Evolutionary conservation across 352 stramenopile genomes (phyloP), one percentile per base, ranked within the genome.

Genomic region (Pythium volutum): DNA sequence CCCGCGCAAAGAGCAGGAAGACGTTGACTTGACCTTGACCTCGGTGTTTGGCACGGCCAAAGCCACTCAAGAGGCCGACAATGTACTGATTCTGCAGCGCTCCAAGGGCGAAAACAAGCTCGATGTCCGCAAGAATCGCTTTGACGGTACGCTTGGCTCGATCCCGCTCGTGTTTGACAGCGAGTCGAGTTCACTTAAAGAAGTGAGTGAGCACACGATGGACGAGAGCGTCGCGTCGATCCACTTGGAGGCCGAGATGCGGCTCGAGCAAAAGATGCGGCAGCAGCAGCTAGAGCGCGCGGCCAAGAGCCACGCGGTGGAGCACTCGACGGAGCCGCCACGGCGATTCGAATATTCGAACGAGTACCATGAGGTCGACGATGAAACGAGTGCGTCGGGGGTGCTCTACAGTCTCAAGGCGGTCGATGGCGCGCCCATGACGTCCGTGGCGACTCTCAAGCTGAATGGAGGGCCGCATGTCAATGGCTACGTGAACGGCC

Each of bases 41-140:
- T 98, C 92, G 5, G 95, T 99, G 50, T 99, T 98, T 63, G 98
- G 98, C 49, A 98, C 94, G 22, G 97, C 97, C 36, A 99, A 99
- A 71, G 97, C 97, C 11, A 99, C 97, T 2, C 98, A 99, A 79
- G 98, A 99, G 79, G 97, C 97, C 11, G 98, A 99, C 73, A 99
- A 98, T 49, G 97, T 99, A 20, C 70, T 99, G n/a, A 99, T 99
- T 54, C 69, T 99, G 41, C 98, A 99, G 76, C 81, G 83, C 51
- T 89, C 79, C 15, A 67, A 73, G 20, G 88, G 82, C 10, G 62
- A 90, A 20, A 98, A 97, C 67, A 98, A 95, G 62, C 60, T 99
- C 11, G 96, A 99, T 62, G 87, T 99, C 47, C 90, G 90, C 52
- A 98, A 98, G 76, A 98, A 98, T 70, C 87, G 95, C 10, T 98